Evolutionary conservation across 2,329 filamentous ascomycete species (phyloP).

Genomic region (Aspergillus vadensis): DNA sequence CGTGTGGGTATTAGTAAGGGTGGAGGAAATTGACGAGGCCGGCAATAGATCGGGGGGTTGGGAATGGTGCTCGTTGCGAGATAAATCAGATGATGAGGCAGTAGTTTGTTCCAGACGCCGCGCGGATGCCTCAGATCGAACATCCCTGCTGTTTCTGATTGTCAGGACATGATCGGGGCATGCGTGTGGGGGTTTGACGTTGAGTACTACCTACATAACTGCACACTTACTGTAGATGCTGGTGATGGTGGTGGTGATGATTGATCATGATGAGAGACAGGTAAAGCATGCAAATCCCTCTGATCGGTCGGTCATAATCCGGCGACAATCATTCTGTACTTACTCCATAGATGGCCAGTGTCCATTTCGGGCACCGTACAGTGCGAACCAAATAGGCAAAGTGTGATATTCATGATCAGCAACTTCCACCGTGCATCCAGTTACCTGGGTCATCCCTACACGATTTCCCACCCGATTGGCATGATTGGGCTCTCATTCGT

Average conservation of each 20-base stretch:
- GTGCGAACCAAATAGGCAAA: background rate
- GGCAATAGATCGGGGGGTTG: background rate
- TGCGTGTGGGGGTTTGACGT: slow-evolving; percentile 11
- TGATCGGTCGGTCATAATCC: too few species aligned
- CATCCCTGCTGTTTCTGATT: slow-evolving; percentile 4
- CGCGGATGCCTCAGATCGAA: background rate
- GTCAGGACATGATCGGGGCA: background rate
- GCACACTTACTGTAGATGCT: too few species aligned
- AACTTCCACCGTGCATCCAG: slow-evolving; percentile 14
- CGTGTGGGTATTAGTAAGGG: too few species aligned
- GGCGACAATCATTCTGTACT: too few species aligned
- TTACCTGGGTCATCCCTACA: slow-evolving; percentile 22
- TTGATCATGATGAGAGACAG: too few species aligned
- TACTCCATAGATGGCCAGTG: background rate
- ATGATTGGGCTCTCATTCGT: background rate
- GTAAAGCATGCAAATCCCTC: too few species aligned
- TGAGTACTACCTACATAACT: background rate
- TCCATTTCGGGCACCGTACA: background rate
- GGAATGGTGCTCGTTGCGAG: background rate
- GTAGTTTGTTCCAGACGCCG: background rate
- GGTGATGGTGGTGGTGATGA: too few species aligned
- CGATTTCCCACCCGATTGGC: background rate
- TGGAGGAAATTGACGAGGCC: too few species aligned
- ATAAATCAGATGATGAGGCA: background rate
- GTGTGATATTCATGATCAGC: slow-evolving; percentile 21